Evolutionary conservation across 2,329 filamentous ascomycete species (phyloP).

Genomic region (Capronia coronata): DNA sequence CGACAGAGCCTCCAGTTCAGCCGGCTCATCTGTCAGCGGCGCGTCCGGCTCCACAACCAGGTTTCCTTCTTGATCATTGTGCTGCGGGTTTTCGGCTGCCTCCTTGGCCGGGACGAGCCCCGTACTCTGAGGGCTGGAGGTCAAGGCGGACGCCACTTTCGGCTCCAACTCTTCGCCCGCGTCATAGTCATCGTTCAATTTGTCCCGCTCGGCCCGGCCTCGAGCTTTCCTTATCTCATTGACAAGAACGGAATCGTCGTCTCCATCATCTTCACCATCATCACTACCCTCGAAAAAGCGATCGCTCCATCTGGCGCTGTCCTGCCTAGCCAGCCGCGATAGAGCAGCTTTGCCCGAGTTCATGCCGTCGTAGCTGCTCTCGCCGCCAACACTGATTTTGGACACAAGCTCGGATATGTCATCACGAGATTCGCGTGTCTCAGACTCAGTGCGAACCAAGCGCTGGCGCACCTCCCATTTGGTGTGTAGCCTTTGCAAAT

Average conservation of each 20-base stretch:
- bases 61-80: not conserved
- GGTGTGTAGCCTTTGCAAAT: conserved; percentile 13
- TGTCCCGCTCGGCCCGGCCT: conserved; percentile 14
- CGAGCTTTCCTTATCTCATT: conserved; percentile 21
- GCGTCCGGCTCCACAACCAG: conserved; percentile 1
- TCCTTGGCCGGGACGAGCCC: conserved; percentile 7
- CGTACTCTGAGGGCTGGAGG: conserved; percentile 15
- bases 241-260: conserved; percentile 25
- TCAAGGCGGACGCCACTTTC: conserved; percentile 16
- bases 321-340: conserved; percentile 33
- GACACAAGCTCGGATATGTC: conserved; percentile 31
- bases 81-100: conserved; percentile 1
- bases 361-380: conserved; percentile 20
- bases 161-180: not conserved
- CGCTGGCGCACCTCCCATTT: conserved; percentile 13
- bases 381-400: conserved; percentile 21
- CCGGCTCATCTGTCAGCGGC: conserved; percentile 18
- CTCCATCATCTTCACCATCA: conserved; percentile 41
- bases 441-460: conserved; percentile 23
- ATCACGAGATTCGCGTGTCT: conserved; percentile 30
- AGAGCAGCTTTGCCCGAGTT: conserved; percentile 25
- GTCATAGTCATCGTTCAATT: conserved; percentile 7
- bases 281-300: conserved; percentile 55
- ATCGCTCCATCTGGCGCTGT: conserved; percentile 61
- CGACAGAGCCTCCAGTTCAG: conserved; percentile 18